Base-by-base conservation (phyloP, 306 rosid species). In the Fragaria iinumae region DNA sequence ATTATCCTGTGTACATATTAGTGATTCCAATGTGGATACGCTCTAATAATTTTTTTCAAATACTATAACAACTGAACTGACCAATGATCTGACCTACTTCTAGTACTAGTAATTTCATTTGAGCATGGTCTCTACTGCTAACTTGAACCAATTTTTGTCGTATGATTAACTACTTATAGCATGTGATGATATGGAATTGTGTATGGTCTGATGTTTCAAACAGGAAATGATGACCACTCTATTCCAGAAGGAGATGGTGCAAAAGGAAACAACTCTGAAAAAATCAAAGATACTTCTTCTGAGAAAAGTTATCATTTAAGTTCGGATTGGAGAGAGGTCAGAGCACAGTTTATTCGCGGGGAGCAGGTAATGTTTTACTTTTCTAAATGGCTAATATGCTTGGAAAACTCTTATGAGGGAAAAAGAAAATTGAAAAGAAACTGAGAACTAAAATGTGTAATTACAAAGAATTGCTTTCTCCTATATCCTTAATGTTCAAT, bases 281-380 rank as follows among this genome's bases (percentile, higher is more conserved):
- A 83, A 77, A 77, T 87, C 64, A 73, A 64, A 72, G 85, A 89
- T 39, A 48, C 67, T 60, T 84, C 86, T 68, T 70, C 92, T 62
- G 86, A 87, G 75, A 82, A 86, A 81, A 80, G 83, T n/a, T 88
- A 74, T 74, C 87, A 20, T 47, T 53, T 76, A 69, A 88, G 73
- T 65, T 80, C 79, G 79, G 98, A 96, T 71, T 96, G 98, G 99
- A 90, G 99, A 47, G 97, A 93, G 73, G 91, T 96, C 89, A 90
- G 99, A 85, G 99, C 99, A 34, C 90, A 87, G 84, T 86, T 96
- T 39, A 89, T 82, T 66, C 76, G 79, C n/a, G 85, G 81, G 53
- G 97, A 91, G 89, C 93, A 87, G 99, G 99, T 96, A 76, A 85
- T 80, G 53, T 69, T 45, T 77, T 83, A 52, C 43, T 81, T 82